Conservation (phyloP, 805 yeast genomes). For the Suhomyces pyralidae region DNA sequence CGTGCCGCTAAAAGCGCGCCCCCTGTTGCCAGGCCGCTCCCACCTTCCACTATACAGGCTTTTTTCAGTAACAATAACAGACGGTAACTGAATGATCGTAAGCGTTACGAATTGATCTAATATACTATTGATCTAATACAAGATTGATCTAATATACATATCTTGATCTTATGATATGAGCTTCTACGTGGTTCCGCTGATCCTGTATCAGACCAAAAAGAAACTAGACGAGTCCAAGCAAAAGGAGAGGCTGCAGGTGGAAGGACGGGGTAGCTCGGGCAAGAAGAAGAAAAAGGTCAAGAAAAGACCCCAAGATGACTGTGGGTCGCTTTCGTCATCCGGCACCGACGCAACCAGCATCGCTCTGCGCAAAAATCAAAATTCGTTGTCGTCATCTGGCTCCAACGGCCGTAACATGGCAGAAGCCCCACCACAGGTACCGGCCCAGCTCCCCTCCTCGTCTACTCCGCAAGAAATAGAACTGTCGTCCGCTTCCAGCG, state of each 20-base stretch:
- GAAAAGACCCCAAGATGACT: slow-evolving; percentile 1
- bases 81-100: too few relatives aligned
- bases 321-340: slow-evolving; percentile 1
- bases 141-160: too few relatives aligned
- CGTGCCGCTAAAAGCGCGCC: too few relatives aligned
- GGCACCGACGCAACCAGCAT: slow-evolving; percentile 2
- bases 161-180: too few relatives aligned
- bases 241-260: slow-evolving; percentile 11
- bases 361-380: background rate
- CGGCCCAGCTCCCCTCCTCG: background rate
- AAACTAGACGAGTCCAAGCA: slow-evolving; percentile 27
- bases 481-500: background rate
- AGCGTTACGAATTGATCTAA: too few relatives aligned
- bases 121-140: too few relatives aligned
- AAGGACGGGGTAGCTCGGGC: background rate
- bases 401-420: background rate
- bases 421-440: background rate
- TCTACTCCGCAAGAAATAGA: background rate
- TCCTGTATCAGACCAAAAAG: slow-evolving; percentile 41
- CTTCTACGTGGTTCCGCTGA: slow-evolving; percentile 37
- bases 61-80: too few relatives aligned
- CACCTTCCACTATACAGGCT: background rate
- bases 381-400: background rate
- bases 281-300: slow-evolving; percentile 6
- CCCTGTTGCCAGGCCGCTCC: background rate